Evolutionary conservation across 495 filamentous ascomycete genomes (phyloP).

Genomic region (Tuber aestivum): DNA sequence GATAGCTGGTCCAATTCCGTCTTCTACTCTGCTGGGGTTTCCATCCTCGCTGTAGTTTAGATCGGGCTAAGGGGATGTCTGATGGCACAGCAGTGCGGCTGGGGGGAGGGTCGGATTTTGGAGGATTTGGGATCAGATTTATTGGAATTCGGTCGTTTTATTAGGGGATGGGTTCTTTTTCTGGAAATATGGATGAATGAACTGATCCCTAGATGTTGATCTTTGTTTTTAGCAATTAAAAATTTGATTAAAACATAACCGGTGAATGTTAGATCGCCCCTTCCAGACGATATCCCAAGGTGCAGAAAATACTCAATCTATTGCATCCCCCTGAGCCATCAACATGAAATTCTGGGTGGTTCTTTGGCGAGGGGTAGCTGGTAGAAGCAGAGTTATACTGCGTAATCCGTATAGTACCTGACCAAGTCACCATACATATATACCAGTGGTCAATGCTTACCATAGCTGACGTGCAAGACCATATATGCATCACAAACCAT

Average conservation of each 20-base stretch:
- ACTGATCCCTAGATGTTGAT: neutral
- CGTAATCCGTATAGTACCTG: neutral
- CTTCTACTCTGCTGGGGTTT: neutral
- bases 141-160: neutral
- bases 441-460: neutral
- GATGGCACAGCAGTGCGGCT: neutral
- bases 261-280: neutral
- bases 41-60: constrained; percentile 7
- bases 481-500: neutral
- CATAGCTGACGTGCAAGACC: neutral
- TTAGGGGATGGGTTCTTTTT: neutral
- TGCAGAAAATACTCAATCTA: neutral
- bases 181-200: neutral
- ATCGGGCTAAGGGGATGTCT: neutral
- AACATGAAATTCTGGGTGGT: neutral
- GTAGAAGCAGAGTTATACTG: neutral
- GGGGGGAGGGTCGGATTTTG: neutral
- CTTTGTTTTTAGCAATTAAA: neutral
- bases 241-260: neutral
- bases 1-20: constrained; percentile 3
- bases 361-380: neutral
- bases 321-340: neutral
- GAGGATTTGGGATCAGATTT: neutral
- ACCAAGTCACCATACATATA: neutral
- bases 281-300: neutral